These are phyloP conservation scores for Athelia psychrophila DNA, from an alignment of 1,284 basidiomycete species.

Conservation along the genomic window DNA sequence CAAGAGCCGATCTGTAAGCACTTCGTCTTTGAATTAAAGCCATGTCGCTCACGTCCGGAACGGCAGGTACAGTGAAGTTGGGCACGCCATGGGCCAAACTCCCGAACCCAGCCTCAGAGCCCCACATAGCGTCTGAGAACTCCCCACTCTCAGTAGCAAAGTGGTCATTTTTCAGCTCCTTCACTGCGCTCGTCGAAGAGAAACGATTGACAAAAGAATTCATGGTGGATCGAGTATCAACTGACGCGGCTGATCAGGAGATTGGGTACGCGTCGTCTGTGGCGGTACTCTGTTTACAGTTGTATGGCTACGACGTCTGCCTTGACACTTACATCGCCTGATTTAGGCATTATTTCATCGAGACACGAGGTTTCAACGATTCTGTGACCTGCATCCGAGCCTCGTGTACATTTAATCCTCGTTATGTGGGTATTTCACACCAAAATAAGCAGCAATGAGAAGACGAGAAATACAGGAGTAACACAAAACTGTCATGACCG, in stretches of 20 bases:
- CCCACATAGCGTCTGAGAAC: slow-evolving; percentile 69
- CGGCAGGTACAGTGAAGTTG: slow-evolving; percentile 64
- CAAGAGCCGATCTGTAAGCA: slow-evolving; percentile 4
- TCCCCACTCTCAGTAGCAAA: slow-evolving; percentile 59
- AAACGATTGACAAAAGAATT: slow-evolving; percentile 72
- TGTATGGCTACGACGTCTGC: slow-evolving; percentile 24
- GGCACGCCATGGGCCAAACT: slow-evolving; percentile 67
- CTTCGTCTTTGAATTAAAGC: neutral
- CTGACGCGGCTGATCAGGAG: neutral
- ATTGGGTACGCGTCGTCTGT: neutral
- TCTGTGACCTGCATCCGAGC: too few relatives aligned
- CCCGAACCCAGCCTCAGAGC: slow-evolving; percentile 78
- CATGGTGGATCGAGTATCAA: slow-evolving; percentile 48
- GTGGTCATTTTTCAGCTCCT: slow-evolving; percentile 50
- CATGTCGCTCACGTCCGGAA: slow-evolving; percentile 65
- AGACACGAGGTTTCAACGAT: too few relatives aligned
- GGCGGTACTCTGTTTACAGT: slow-evolving; percentile 16
- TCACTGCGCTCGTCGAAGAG: slow-evolving; percentile 48
- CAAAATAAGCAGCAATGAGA: too few relatives aligned
- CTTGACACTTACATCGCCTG: neutral
- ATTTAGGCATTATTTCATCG: too few relatives aligned
- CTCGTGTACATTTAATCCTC: too few relatives aligned
- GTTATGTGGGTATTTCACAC: too few relatives aligned
- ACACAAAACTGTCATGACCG: too few relatives aligned
- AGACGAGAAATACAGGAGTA: too few relatives aligned